Evolutionary conservation across 2,329 filamentous ascomycete genomes (phyloP).

Genomic region (Xylaria sp.): DNA sequence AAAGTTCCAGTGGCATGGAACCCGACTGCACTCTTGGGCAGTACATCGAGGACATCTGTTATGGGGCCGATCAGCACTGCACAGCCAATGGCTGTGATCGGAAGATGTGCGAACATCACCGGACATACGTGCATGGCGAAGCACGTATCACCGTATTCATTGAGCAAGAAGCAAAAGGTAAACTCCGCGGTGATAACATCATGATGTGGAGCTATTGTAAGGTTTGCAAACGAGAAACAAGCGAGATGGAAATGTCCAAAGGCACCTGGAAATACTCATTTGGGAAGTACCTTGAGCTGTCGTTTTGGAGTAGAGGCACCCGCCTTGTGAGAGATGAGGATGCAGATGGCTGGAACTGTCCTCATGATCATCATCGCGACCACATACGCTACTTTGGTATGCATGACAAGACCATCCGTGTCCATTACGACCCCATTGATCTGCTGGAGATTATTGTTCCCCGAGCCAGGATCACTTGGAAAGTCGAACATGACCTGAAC

Average conservation of each 20-base stretch:
- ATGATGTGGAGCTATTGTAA: conserved; percentile 99
- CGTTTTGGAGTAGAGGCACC: conserved; percentile 90
- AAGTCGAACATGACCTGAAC: conserved; percentile 89
- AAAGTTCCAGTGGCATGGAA: conserved; percentile 64
- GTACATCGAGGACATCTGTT: conserved; percentile 89
- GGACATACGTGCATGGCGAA: conserved; percentile 95
- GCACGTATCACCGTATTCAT: conserved; percentile 91
- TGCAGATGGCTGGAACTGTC: conserved; percentile 55
- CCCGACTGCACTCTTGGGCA: conserved; percentile 92
- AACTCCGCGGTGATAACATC: conserved; percentile 64
- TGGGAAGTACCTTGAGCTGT: conserved; percentile 95
- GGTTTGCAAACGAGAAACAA: conserved; percentile 86
- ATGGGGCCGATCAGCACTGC: conserved; percentile 75
- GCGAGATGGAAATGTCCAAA: conserved; percentile 87
- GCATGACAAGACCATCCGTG: conserved; percentile 79
- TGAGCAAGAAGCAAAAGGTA: conserved; percentile 62
- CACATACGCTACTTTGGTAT: conserved; percentile 93
- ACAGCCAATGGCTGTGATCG: conserved; percentile 83
- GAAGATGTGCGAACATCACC: conserved; percentile 88
- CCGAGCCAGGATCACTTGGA: conserved; percentile 90
- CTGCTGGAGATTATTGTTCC: conserved; percentile 94
- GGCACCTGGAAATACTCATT: conserved; percentile 98
- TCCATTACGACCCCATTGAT: conserved; percentile 92
- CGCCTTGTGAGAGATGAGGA: conserved; percentile 69
- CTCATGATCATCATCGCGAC: conserved; percentile 89